phyloP scores from a whole-genome alignment of 768 basidiomycete species.

The Suillus discolor region DNA sequence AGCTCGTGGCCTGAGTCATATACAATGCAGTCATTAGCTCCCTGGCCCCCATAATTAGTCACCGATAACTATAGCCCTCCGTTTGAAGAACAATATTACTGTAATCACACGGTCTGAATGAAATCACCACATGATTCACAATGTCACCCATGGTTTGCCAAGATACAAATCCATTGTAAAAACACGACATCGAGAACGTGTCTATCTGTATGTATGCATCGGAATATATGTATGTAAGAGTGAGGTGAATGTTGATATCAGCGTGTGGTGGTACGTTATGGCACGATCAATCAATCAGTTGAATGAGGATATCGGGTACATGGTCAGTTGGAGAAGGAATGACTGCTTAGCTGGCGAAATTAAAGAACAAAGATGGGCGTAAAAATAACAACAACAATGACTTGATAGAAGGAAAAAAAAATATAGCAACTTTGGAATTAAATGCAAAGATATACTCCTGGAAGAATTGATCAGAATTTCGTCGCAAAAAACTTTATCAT shows the following conservation, averaged over 20 bases:
- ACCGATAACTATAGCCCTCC: background rate
- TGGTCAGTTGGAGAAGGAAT: background rate
- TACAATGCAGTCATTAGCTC: too few relatives aligned
- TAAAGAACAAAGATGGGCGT: background rate
- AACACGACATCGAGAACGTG: background rate
- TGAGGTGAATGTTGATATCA: background rate
- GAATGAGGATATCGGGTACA: slow-evolving; percentile 2
- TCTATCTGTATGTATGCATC: background rate
- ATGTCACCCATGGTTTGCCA: background rate
- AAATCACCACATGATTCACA: background rate
- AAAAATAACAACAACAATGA: background rate
- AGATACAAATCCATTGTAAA: background rate
- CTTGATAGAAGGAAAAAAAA: background rate
- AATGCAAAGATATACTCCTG: background rate
- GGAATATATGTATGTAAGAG: background rate
- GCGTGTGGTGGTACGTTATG: background rate
- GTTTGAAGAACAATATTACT: background rate
- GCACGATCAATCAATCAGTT: background rate
- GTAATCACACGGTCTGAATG: background rate
- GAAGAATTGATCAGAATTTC: background rate
- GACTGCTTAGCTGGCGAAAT: background rate
- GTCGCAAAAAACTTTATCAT: background rate
- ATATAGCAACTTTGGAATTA: background rate
- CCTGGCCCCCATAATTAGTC: background rate
- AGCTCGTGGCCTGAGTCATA: too few relatives aligned